phyloP scores from a whole-genome alignment of 2,329 filamentous ascomycete species.

The Exophiala viscosa region DNA sequence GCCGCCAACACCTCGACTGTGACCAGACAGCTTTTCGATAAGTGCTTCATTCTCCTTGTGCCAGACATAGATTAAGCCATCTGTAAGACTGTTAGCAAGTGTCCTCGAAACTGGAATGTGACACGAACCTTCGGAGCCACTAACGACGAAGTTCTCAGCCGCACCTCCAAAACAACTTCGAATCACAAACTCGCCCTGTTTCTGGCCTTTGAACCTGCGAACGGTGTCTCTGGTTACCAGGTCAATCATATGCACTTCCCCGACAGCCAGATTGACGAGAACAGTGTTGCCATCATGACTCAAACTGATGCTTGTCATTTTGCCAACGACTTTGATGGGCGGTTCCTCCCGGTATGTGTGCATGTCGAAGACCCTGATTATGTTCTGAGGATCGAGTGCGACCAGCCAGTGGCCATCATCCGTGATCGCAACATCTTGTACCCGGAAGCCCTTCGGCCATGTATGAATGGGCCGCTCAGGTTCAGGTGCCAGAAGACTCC shows the following conservation, averaged over 20 bases:
- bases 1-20: constrained; percentile 54
- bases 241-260: constrained; percentile 74
- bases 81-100: constrained; percentile 38
- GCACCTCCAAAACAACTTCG: constrained; percentile 82
- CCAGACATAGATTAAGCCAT: constrained; percentile 78
- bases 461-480: constrained; percentile 19
- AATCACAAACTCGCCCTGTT: constrained; percentile 73
- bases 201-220: constrained; percentile 71
- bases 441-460: constrained; percentile 62
- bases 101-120: constrained; percentile 5
- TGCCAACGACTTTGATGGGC: constrained; percentile 64
- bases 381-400: constrained; percentile 66
- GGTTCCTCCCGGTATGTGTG: constrained; percentile 70
- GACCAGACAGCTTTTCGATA: constrained; percentile 72
- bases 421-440: constrained; percentile 82
- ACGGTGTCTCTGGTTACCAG: constrained; percentile 68
- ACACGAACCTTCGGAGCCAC: constrained; percentile 77
- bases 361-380: constrained; percentile 79
- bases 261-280: constrained; percentile 75
- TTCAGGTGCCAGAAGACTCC: constrained; percentile 49
- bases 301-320: constrained; percentile 74
- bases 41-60: constrained; percentile 75
- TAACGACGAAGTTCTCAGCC: constrained; percentile 84
- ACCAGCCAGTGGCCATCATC: constrained; percentile 75
- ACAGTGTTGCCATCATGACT: constrained; percentile 76